Percentiles rank a stretch among this genome's conserved stretches.
These are phyloP conservation scores for Colletotrichum tropicale DNA, from an alignment of 2,329 filamentous ascomycete genomes.

Conservation along the genomic window DNA sequence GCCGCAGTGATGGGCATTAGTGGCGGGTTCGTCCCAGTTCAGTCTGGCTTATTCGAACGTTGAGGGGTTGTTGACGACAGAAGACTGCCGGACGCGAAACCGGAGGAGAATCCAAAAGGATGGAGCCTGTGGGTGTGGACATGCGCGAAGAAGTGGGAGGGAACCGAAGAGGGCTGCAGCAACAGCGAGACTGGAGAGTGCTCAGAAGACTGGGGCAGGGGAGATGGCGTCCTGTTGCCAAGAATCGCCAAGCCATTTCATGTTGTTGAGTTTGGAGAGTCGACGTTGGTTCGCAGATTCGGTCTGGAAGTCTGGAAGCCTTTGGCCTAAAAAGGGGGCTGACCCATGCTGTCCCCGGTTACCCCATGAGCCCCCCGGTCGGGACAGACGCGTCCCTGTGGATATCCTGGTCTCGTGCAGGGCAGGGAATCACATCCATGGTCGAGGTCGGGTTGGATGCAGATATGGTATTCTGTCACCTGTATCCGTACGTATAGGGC, in stretches of 20 bases:
- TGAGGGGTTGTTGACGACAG: neutral
- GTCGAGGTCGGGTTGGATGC: neutral
- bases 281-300: neutral
- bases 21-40: neutral
- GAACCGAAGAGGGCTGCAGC: neutral
- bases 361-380: neutral
- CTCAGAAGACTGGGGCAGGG: neutral
- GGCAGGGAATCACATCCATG: neutral
- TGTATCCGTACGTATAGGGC: neutral
- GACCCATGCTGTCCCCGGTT: neutral
- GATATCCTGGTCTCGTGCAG: neutral
- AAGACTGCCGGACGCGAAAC: neutral
- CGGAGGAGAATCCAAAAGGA: neutral
- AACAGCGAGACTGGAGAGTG: neutral
- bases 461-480: neutral
- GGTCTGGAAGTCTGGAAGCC: neutral
- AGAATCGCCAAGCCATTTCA: neutral
- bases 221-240: neutral
- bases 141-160: neutral
- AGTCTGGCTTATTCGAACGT: neutral
- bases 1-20: neutral
- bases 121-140: neutral
- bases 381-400: neutral
- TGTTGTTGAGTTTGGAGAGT: constrained; percentile 2
- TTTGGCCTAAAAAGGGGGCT: neutral